A percentile compares a stretch with the other conserved stretches of the same genome.
Conservation (phyloP, 768 basidiomycete species). For the Paxillus ammoniavirescens region DNA sequence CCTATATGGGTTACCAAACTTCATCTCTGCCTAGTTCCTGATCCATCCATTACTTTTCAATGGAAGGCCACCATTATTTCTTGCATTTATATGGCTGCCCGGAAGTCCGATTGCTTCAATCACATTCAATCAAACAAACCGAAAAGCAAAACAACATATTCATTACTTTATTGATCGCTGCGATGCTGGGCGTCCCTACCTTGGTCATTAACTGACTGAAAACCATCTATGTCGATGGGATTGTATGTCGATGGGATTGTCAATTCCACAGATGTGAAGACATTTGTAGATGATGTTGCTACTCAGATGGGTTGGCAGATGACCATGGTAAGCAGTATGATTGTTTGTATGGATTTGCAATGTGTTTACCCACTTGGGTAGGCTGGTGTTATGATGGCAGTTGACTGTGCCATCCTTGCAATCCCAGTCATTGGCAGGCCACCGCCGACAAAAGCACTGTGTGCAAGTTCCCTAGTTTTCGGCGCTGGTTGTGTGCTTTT, state of each 20-base stretch:
- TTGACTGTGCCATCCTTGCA: conserved; percentile 1
- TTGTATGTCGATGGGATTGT: no score
- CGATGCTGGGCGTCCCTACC: neutral
- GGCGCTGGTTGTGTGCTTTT: neutral
- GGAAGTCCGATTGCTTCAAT: neutral
- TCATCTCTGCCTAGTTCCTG: neutral
- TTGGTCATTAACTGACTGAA: neutral
- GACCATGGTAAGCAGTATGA: neutral
- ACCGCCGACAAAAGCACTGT: neutral
- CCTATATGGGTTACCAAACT: neutral
- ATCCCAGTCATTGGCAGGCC: neutral
- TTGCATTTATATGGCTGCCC: neutral
- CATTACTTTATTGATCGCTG: neutral
- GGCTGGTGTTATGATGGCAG: conserved; percentile 1
- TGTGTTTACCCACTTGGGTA: neutral
- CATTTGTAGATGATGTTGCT: neutral
- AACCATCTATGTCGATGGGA: neutral
- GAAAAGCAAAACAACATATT: neutral
- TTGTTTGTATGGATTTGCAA: neutral
- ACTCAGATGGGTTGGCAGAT: neutral
- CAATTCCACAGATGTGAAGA: neutral
- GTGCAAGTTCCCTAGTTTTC: neutral
- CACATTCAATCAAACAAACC: neutral
- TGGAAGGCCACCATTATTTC: neutral
- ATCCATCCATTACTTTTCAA: neutral